A percentile compares a stretch with the other conserved stretches of the same genome.
These are phyloP conservation scores for Exophiala sp. DNA, from an alignment of 2,329 filamentous ascomycete genomes.

Conservation along the genomic window DNA sequence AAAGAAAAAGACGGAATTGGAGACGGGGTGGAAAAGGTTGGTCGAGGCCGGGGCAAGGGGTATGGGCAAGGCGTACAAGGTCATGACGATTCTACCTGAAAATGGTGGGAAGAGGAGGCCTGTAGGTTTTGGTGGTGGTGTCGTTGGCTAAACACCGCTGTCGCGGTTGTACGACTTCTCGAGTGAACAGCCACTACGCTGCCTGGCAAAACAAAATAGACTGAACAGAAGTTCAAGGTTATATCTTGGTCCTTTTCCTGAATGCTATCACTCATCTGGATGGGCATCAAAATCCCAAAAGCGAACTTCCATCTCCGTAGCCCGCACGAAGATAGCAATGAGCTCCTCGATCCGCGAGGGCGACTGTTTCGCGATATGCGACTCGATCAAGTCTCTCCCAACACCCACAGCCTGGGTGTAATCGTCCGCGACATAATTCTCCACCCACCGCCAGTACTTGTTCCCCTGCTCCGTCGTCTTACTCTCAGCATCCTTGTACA, in stretches of 20 bases:
- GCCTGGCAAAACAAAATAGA: background rate
- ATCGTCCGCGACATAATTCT: slow-evolving; percentile 80
- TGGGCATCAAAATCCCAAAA: slow-evolving; percentile 69
- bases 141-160: slow-evolving; percentile 24
- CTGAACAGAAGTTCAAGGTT: background rate
- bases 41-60: slow-evolving; percentile 78
- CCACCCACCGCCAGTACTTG: slow-evolving; percentile 84
- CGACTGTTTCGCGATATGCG: slow-evolving; percentile 68
- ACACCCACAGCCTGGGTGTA: slow-evolving; percentile 69
- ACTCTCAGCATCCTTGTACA: slow-evolving; percentile 62
- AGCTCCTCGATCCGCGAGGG: slow-evolving; percentile 75
- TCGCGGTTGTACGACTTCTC: background rate
- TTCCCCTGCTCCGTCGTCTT: slow-evolving; percentile 56
- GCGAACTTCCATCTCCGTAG: slow-evolving; percentile 72
- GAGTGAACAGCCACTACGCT: too few species aligned
- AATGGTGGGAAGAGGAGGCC: slow-evolving; percentile 70
- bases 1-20: slow-evolving; percentile 59
- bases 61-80: slow-evolving; percentile 96
- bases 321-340: slow-evolving; percentile 77
- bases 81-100: slow-evolving; percentile 82
- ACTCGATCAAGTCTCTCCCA: slow-evolving; percentile 69
- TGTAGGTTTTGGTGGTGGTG: slow-evolving; percentile 82
- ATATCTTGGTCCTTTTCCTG: background rate
- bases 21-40: slow-evolving; percentile 73
- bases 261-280: background rate